These are phyloP conservation scores for Phytophthora pseudosyringae DNA, from an alignment of 352 stramenopile species.

Conservation along the genomic window DNA sequence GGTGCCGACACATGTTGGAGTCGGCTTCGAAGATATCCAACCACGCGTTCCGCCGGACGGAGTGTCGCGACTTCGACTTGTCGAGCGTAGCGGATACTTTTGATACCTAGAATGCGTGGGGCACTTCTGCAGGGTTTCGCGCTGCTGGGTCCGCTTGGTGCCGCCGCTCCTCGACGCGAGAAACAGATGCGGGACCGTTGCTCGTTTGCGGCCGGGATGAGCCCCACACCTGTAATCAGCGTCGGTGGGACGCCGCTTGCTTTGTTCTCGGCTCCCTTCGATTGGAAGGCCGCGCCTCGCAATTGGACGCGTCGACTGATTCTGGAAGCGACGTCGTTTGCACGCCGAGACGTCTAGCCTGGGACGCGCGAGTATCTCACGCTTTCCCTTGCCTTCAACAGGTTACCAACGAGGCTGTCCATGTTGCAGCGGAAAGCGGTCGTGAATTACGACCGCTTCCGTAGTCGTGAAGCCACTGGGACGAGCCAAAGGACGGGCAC, in stretches of 20 bases:
- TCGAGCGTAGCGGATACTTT: constrained; percentile 35
- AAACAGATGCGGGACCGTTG: constrained; percentile 28
- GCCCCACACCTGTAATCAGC: constrained; percentile 23
- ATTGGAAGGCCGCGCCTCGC: constrained; percentile 26
- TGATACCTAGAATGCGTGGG: constrained; percentile 18
- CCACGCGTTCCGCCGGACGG: constrained; percentile 12
- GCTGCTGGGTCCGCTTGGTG: constrained; percentile 18
- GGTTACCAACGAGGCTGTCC: constrained; percentile 16
- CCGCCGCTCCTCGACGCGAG: constrained; percentile 11
- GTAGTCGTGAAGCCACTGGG: not conserved
- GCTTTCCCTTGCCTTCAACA: not conserved
- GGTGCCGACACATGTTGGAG: constrained; percentile 20
- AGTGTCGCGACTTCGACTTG: constrained; percentile 34
- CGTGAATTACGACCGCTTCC: not conserved
- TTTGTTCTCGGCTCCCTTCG: constrained; percentile 16
- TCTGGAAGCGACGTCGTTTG: constrained; percentile 18
- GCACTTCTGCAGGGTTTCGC: not conserved
- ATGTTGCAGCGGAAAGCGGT: constrained; percentile 3
- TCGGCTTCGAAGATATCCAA: constrained; percentile 27
- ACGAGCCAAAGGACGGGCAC: constrained; percentile 10
- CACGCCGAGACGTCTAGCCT: constrained; percentile 15
- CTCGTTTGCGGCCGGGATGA: constrained; percentile 24
- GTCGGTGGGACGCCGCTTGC: not conserved
- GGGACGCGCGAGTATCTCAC: constrained; percentile 5
- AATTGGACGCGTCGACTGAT: constrained; percentile 28